Conservation (phyloP, 805 yeast species). For the Metschnikowia proteae region DNA sequence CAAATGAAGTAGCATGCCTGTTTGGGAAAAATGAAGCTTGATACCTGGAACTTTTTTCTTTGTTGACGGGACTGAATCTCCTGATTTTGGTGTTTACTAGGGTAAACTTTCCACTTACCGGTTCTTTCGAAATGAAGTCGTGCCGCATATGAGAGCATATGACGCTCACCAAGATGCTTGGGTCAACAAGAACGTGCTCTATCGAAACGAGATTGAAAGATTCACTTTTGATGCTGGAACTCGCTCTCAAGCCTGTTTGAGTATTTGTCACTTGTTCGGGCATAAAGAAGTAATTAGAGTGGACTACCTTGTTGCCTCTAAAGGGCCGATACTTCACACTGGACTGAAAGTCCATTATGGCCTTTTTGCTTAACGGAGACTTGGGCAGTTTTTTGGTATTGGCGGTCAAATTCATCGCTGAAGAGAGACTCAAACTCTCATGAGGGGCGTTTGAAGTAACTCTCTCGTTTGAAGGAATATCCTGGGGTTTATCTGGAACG, state of each 20-base stretch:
- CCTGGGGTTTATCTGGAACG: not conserved
- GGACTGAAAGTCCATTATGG: not conserved
- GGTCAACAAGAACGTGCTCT: conserved; percentile 12
- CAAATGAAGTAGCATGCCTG: not conserved
- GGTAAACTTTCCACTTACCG: not conserved
- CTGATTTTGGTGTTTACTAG: not conserved
- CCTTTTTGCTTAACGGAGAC: not conserved
- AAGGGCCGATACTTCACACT: not conserved
- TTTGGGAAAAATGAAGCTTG: conserved; percentile 1
- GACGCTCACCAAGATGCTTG: conserved; percentile 12
- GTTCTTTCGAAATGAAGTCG: conserved; percentile 9
- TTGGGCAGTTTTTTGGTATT: not conserved
- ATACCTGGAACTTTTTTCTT: not conserved
- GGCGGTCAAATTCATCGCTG: not conserved
- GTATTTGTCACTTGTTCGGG: not conserved
- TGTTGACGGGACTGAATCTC: not conserved
- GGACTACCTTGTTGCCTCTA: conserved; percentile 1
- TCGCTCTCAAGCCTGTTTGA: not conserved
- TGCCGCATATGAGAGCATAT: conserved; percentile 12
- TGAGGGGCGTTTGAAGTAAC: not conserved
- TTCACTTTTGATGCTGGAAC: not conserved
- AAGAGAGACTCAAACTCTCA: not conserved
- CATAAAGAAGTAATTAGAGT: conserved; percentile 1
- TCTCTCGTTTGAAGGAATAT: not conserved
- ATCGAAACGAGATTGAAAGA: not conserved